Base-by-base conservation (phyloP, 2,329 filamentous ascomycete genomes). In the Tolypocladium guangdongense region DNA sequence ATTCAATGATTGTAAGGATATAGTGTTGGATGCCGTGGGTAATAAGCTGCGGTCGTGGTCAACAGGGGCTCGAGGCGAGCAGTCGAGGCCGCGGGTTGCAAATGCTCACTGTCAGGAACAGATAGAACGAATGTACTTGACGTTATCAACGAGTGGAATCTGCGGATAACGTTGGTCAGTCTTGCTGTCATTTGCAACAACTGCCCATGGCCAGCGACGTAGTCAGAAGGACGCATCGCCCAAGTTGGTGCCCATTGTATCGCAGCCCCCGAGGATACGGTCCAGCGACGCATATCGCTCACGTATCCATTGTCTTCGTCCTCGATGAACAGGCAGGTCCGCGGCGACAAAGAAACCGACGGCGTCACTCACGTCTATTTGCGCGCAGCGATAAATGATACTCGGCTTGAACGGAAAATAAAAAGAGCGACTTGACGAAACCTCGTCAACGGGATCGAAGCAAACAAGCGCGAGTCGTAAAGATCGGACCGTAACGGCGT, bases 41-140 rank as follows among this genome's bases (percentile, higher is more conserved):
- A 48, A 43, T 57, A 54, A 55, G 49, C 57, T 59, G 53, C 27
- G 4, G 7, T 12, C 14, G 30, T 3, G 4, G 49, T 54, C 32
- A 54, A 33, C 30, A 33, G 6, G 11, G n/a, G n/a, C 2, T 18
- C 2, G 16, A 11, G 16, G 10, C 43, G 4, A 46, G 43, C 16
- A n/a, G 43, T 7, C 16, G 16, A 18, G 27, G 43, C 3, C 20
- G 12, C 3, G 14, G 22, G 43, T 30, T n/a, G 27, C 12, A 27
- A 33, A 41, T 22, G 4, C 67, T 65, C 43, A 69, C 66, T 74
- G 76, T 78, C 75, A 78, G 75, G 69, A 66, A 62, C 60, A 63
- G 63, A 66, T 68, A 61, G 61, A 81, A 78, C 72, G 79, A 82
- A 71, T 78, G 78, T 78, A 80, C 73, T 78, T 80, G 78, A 81